phyloP scores from a whole-genome alignment of 176 grass and related monocot genomes.

The Puya raimondii region DNA sequence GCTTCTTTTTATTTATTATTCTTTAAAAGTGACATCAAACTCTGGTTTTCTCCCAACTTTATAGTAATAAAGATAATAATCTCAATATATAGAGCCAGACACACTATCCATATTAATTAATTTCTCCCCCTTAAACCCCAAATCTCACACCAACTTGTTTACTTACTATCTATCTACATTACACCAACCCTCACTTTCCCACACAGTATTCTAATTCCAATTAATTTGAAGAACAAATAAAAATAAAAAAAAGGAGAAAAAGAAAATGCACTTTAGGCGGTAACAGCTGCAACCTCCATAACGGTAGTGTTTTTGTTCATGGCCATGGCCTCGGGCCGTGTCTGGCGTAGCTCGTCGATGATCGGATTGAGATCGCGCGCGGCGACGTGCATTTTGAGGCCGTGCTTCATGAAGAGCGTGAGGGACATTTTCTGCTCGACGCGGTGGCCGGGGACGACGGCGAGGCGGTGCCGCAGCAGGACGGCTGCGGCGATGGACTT shows the following conservation, averaged over 20 bases:
- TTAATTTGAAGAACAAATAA: too few species aligned
- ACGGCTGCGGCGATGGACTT: conserved; percentile 81
- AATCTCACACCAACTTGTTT: background rate
- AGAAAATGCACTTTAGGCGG: conserved; percentile 18
- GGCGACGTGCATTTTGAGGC: conserved; percentile 68
- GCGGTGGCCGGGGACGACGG: conserved; percentile 54
- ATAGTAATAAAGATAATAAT: background rate
- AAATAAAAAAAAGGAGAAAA: background rate
- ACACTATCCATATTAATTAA: background rate
- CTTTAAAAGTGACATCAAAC: background rate
- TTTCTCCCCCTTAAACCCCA: background rate
- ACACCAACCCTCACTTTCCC: background rate
- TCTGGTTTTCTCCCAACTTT: background rate
- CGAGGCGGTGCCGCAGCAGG: conserved; percentile 70
- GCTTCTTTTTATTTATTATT: background rate
- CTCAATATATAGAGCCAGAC: background rate
- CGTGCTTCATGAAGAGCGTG: conserved; percentile 94
- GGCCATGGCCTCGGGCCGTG: background rate
- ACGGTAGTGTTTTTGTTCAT: too few species aligned
- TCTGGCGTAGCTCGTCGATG: conserved; percentile 20
- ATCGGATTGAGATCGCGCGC: conserved; percentile 44
- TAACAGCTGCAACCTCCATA: background rate
- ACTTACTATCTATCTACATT: conserved; percentile 6
- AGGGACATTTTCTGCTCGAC: conserved; percentile 99
- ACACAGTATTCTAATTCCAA: too few species aligned